Base-by-base conservation (phyloP, 805 yeast species). In the Pichia nakasei region DNA sequence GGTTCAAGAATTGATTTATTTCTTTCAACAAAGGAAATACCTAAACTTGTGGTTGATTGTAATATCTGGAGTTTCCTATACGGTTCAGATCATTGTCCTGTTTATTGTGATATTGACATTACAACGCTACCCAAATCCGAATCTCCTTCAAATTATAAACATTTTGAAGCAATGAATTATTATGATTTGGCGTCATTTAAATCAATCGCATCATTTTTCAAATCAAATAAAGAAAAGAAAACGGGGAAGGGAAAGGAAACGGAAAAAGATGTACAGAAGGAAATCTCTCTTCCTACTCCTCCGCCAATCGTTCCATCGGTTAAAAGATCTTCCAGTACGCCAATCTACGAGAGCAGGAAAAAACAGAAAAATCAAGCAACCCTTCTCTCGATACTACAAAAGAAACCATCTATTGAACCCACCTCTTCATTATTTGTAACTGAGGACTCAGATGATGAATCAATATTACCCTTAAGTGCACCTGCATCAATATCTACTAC, bases 81-180 rank as follows among this genome's bases (percentile, higher is more conserved):
- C 58, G 98, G 98, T 0, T 86, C 96, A 0, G 98, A 91, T 59
- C 98, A 91, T 62, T 91, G 97, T 60, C 98, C 98, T 0, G 76
- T 87, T 0, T 87, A 60, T 55, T 71, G 87, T 1, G 97, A 87
- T 58, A 55, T 88, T 37, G 64, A 66, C 33, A 43, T 12, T 29
- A 43, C 18, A 19, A 22, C 11, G 21, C 13, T 7, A 5, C 27
- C 7, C 15, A 33, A 7, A n/a, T 21, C 21, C 7, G 27, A 17
- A 7, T 24, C 4, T 11, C 9, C 29, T 22, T n/a, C 39, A 50
- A 6, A 41, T 17, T 35, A 36, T 18, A 49, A 75, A 15, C 66
- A 60, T 48, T 69, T 80, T 49, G 86, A 80, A 51, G 82, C 85
- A 0, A 70, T 63, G 40, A 59, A 55, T 33, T 73, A 63, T 42